phyloP scores from a whole-genome alignment of 2,329 filamentous ascomycete species.

The Fusarium sp. region DNA sequence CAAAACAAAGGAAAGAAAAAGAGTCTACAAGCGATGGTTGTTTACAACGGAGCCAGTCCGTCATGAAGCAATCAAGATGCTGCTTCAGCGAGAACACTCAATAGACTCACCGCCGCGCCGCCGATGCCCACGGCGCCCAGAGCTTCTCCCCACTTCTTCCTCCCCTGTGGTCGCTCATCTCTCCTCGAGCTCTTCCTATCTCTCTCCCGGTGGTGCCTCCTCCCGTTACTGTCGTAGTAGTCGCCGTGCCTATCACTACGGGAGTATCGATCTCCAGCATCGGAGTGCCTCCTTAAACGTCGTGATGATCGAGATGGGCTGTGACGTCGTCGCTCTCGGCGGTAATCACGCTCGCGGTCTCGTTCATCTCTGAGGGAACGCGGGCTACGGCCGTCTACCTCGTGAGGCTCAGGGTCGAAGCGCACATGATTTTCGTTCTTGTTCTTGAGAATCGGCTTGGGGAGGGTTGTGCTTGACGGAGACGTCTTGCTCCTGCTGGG shows the following conservation, averaged over 20 bases:
- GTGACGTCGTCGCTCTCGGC: constrained; percentile 34
- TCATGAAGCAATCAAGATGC: constrained; percentile 45
- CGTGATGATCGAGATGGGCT: constrained; percentile 31
- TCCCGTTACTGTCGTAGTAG: constrained; percentile 44
- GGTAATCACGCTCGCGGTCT: constrained; percentile 40
- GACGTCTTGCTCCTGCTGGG: constrained; percentile 48
- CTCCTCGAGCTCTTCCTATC: constrained; percentile 51
- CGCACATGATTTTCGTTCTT: constrained; percentile 67
- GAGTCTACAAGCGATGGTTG: not conserved
- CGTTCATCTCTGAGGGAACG: constrained; percentile 48
- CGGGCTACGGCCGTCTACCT: constrained; percentile 51
- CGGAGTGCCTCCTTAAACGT: constrained; percentile 43
- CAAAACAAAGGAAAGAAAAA: constrained; percentile 6
- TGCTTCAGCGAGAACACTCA: constrained; percentile 68
- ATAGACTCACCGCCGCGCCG: constrained; percentile 67
- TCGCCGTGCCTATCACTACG: constrained; percentile 47
- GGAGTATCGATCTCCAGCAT: constrained; percentile 38
- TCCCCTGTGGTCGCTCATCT: constrained; percentile 53
- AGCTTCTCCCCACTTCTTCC: constrained; percentile 63
- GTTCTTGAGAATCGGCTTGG: constrained; percentile 72
- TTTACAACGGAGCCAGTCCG: constrained; percentile 21
- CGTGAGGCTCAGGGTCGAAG: constrained; percentile 60
- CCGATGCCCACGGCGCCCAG: constrained; percentile 69
- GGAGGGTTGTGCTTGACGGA: constrained; percentile 51
- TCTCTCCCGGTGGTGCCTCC: constrained; percentile 54